Base-by-base conservation (phyloP, 1,139 yeast genomes). In the Magnusiomyces fungicola region DNA sequence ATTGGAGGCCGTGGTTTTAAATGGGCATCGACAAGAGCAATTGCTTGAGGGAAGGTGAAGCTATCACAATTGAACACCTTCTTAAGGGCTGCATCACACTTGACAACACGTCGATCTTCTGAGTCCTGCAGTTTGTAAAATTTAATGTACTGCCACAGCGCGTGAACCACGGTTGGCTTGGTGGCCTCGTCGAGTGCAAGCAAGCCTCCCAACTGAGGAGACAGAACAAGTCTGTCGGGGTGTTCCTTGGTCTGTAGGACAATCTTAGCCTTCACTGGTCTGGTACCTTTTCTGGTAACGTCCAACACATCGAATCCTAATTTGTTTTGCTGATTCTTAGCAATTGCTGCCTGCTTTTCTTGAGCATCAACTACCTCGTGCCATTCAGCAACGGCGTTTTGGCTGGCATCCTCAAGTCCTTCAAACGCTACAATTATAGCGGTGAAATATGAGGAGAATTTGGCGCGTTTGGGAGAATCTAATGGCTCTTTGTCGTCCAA, bases 241-340 rank as follows among this genome's bases (percentile, higher is more conserved):
- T 69, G 73, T 56, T 82, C 86, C 63, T 85, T 88, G 46, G 88
- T 81, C 67, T 90, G 87, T 54, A 92, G 73, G 9, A 90, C 85
- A 51, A 92, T 81, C 53, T 79, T 80, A 47, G 87, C 78, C 40
- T 78, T 72, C 47, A 89, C 73, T 56, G 86, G 84, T 51, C 73
- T 73, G 27, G 72, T 69, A 2, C 98, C 97, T 24, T 76, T 72
- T 61, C 98, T 79, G 61, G 84, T 84, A 49, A 92, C 78, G 63
- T 90, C 97, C 54, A 92, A 69, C 1, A 95, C 97, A 65, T 94
- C 97, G 62, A 92, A 89, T 51, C 79, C 83, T 0, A 73, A 74
- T 32, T 57, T 54, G 19, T 51, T 47, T 12, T 53, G 53, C 33
- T 45, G 47, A 30, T 46, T 50, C 3, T 53, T 39, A 3, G 50